Base-by-base conservation (phyloP, 495 filamentous ascomycete genomes). In the Rostrohypoxylon terebratum region DNA sequence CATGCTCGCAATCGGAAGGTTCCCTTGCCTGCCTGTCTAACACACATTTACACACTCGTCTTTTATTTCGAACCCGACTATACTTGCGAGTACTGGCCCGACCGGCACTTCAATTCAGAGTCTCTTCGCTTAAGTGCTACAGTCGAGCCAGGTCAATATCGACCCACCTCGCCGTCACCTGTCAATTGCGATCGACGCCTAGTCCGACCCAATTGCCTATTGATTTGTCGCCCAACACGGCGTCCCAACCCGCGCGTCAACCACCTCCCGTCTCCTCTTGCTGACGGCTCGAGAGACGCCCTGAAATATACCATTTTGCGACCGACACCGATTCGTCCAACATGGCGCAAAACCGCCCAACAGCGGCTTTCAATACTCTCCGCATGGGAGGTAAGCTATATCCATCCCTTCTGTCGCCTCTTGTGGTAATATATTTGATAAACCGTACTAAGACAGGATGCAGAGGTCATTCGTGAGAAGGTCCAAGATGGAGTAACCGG, bases 381-480 rank as follows among this genome's bases (percentile, higher is more conserved):
- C 80, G 84, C 76, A 86, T 86, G 83, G 84, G 84, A 84, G 84
- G 84, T 85, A 77, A 86, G 83, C 51, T 70, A 48, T 53, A 31
- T 51, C 42, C 60, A 61, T 58, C 48, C 50, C 25, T 40, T 21
- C 34, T 63, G 45, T 64, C 59, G 44, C 68, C 36, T 18, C 25
- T 25, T 28, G 8, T 4, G 21, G 1, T 7, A 0, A 21, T 48
- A 11, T 48, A 11, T 45, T 4, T 58, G 61, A 58, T 51, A 47
- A 45, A 23, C n/a, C 20, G 20, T 53, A 54, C 76, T 78, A 33
- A 78, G 25, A 51, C 63, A 64, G 16, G 25, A 66, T 68, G 59
- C 81, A 99, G 96, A 99, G 86, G 93, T 98, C 63, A 94, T 99
- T 76, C 93, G 94, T 75, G 96, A 99, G 83, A 98, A 97, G 84